Evolutionary conservation across 2,329 filamentous ascomycete species (phyloP).

Genomic region (Colletotrichum lentis): DNA sequence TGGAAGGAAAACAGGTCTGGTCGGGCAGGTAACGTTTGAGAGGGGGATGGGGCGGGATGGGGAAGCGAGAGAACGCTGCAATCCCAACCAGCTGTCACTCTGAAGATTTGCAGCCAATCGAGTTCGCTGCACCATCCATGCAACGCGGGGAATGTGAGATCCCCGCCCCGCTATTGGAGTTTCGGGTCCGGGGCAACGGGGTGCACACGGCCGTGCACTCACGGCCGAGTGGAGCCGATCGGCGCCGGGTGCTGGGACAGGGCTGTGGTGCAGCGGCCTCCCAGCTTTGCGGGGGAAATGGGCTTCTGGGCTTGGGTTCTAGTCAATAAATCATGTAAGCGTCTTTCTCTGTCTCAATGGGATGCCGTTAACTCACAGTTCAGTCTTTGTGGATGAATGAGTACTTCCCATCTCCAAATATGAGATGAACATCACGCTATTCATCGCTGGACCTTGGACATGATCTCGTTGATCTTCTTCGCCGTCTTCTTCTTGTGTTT

Average conservation of each 20-base stretch:
- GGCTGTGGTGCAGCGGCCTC: background rate
- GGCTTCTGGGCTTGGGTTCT: background rate
- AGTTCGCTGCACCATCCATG: background rate
- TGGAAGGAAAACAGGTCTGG: background rate
- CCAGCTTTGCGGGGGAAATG: background rate
- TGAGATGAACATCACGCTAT: background rate
- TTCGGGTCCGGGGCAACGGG: background rate
- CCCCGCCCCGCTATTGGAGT: background rate
- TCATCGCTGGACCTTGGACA: slow-evolving; percentile 2
- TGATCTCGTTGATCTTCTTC: background rate
- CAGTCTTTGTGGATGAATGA: background rate
- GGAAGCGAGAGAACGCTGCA: background rate
- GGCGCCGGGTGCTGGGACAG: background rate
- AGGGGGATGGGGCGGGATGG: background rate
- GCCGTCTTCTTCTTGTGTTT: background rate
- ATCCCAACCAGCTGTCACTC: background rate
- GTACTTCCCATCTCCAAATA: background rate
- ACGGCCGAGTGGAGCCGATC: background rate
- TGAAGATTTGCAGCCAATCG: background rate
- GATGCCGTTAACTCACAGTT: background rate
- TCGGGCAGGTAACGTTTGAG: background rate
- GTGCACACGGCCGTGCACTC: background rate
- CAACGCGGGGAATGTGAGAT: no score
- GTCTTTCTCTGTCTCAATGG: background rate
- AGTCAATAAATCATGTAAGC: background rate